These are phyloP conservation scores for Aspergillus udagawae DNA, from an alignment of 2,329 filamentous ascomycete genomes.

Conservation along the genomic window DNA sequence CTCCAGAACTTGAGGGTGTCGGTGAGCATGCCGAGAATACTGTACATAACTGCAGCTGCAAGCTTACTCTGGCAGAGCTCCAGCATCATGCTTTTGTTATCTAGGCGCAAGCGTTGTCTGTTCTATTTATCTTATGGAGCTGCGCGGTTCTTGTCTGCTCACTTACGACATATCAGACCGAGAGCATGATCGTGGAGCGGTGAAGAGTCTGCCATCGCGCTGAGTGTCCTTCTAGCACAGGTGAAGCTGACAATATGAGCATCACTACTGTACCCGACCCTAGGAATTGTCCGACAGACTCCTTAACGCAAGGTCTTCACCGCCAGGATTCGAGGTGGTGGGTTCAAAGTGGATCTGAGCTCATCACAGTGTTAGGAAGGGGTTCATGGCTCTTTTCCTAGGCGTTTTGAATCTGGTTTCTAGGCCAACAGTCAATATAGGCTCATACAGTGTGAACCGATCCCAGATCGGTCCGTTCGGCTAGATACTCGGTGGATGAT, in stretches of 20 bases:
- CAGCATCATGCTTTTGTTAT: background rate
- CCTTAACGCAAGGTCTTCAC: background rate
- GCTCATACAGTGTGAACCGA: background rate
- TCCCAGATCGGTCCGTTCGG: background rate
- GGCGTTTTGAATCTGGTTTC: background rate
- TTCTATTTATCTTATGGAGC: background rate
- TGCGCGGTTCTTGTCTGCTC: background rate
- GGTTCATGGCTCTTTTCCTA: background rate
- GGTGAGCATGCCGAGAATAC: slow-evolving; percentile 1
- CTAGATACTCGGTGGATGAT: background rate
- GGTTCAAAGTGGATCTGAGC: background rate
- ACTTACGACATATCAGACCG: background rate
- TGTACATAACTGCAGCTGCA: too few species aligned
- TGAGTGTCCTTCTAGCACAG: background rate
- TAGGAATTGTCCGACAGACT: background rate
- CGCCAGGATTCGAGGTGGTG: background rate
- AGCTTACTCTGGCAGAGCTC: background rate
- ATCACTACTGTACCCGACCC: background rate
- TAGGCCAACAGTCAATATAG: background rate
- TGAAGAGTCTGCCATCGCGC: background rate
- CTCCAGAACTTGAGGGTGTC: background rate
- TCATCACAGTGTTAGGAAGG: background rate
- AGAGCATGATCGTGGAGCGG: background rate
- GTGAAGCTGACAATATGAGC: too few species aligned
- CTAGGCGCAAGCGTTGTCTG: background rate